phyloP scores from a whole-genome alignment of 495 filamentous ascomycete genomes.

The Pyrenopolyporus hunteri region DNA sequence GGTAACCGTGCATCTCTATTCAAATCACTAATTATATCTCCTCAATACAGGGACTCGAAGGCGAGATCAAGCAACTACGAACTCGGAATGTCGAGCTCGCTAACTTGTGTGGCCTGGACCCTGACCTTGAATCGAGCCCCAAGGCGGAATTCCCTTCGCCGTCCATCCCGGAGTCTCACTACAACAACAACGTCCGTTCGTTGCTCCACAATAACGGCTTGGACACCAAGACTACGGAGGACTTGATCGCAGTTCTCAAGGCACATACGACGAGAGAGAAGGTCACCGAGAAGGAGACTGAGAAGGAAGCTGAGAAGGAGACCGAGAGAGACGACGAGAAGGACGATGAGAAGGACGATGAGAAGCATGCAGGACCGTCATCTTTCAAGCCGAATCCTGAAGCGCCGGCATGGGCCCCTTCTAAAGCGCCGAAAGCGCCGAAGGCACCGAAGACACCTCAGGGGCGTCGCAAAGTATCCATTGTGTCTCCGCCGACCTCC shows the following conservation, averaged over 20 bases:
- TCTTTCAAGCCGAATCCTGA: conserved; percentile 19
- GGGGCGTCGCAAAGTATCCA: not conserved
- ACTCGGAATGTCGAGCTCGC: not conserved
- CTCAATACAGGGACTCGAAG: conserved; percentile 5
- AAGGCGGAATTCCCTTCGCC: not conserved
- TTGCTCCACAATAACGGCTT: not conserved
- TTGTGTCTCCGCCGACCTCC: not conserved
- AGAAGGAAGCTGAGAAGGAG: too few relatives aligned
- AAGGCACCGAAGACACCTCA: too few relatives aligned
- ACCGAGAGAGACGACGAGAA: too few relatives aligned
- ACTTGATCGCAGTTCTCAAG: not conserved
- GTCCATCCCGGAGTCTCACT: not conserved
- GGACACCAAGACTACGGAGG: not conserved
- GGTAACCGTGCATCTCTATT: not conserved
- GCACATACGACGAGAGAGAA: too few relatives aligned
- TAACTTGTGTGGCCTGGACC: not conserved
- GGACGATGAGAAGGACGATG: not conserved
- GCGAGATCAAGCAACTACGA: conserved; percentile 12
- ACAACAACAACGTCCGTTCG: not conserved
- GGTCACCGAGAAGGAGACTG: too few relatives aligned
- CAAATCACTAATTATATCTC: conserved; percentile 1
- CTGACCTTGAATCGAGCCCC: not conserved
- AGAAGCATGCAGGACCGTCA: not conserved
- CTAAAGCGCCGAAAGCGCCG: not conserved
- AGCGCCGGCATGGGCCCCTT: conserved; percentile 13